Conservation (phyloP, 805 yeast genomes). For the Ogataea ramenticola region DNA sequence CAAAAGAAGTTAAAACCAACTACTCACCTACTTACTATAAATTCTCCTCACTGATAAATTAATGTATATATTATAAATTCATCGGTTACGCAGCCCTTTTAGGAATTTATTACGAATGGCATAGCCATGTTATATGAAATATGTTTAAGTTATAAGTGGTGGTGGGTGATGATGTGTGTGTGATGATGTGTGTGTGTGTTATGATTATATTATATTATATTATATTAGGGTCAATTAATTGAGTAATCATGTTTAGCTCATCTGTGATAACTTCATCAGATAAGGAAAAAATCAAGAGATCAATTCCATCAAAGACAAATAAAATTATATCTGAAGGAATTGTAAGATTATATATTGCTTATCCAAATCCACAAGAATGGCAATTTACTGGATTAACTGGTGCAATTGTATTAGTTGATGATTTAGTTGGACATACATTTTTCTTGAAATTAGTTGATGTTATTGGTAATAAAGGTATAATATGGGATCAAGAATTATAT, state of each 20-base stretch:
- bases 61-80: too few relatives aligned
- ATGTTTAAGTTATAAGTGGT: too few relatives aligned
- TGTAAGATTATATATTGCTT: slow-evolving; percentile 83
- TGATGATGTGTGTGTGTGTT: too few relatives aligned
- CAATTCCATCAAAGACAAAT: slow-evolving; percentile 80
- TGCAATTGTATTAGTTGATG: slow-evolving; percentile 83
- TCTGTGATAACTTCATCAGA: slow-evolving; percentile 47
- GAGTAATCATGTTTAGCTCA: slow-evolving; percentile 14
- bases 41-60: too few relatives aligned
- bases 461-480: slow-evolving; percentile 71
- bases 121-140: too few relatives aligned
- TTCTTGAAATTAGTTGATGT: slow-evolving; percentile 87
- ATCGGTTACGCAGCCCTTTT: too few relatives aligned
- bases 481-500: slow-evolving; percentile 96
- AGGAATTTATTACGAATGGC: too few relatives aligned
- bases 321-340: slow-evolving; percentile 87
- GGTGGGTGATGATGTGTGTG: too few relatives aligned
- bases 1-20: too few relatives aligned
- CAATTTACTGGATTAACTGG: slow-evolving; percentile 83
- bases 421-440: slow-evolving; percentile 88
- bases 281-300: slow-evolving; percentile 84
- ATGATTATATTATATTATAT: too few relatives aligned
- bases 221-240: neutral
- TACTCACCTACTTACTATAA: too few relatives aligned
- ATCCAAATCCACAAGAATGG: slow-evolving; percentile 81